Evolutionary conservation across 768 basidiomycete species (phyloP), one percentile per base, ranked within the genome.

Genomic region (Psilocybe subaeruginosa): DNA sequence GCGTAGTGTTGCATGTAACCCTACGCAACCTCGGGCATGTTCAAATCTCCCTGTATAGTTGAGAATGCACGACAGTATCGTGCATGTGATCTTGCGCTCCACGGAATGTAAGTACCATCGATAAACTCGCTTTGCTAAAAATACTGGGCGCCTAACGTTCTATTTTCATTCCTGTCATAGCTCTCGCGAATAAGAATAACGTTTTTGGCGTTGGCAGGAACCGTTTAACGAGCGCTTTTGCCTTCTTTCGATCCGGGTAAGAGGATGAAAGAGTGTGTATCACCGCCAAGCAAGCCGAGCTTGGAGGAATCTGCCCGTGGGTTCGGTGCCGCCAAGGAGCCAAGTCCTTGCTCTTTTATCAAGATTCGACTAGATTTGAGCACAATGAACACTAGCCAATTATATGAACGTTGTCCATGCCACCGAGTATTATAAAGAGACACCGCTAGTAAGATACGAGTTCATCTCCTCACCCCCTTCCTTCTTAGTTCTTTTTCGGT

Each of bases 201-300:
- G 23, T 23, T 23, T 17, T 27, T 11, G 19, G 17, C 17, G 23
- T 29, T 29, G 9, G 48, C 37, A 39, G 14, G 37, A 39, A 14
- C 37, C 14, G 37, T 39, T 39, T 12, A 11, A 19, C 23, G 27
- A 16, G 49, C 16, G 17, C 39, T 14, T 39, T 30, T 16, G 5
- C 37, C 17, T 39, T 23, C 41, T 41, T 41, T 43, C 8, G 23
- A 30, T 16, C 27, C 49, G 23, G 31, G 14, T 4, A 30, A 33
- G 27, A 29, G 4, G 39, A 14, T 11, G 41, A 8, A n/a, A 43
- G 41, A n/a, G 58, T 23, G 23, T 23, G 23, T 50, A 50, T 54
- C 59, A 46, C 59, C 43, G 51, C 59, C 59, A 60, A 60, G 59
- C 4, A 33, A 31, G 59, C 59, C 52, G 31, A 60, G 59, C 14